A percentile compares a stretch with the other conserved stretches of the same genome.
phyloP scores from a whole-genome alignment of 2,329 filamentous ascomycete genomes.

The Fusarium liriodendri region DNA sequence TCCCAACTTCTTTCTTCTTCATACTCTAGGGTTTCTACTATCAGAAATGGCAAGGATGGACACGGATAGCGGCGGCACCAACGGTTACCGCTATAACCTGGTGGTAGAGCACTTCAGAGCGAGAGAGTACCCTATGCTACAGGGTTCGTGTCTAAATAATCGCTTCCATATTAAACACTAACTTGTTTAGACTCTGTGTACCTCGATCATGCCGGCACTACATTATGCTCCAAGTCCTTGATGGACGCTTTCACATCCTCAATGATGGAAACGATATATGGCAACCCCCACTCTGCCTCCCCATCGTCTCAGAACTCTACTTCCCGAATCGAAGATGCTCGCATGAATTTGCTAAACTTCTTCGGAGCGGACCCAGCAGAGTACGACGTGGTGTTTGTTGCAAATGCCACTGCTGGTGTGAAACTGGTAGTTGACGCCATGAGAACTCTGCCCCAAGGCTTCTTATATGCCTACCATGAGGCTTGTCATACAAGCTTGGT shows the following conservation, averaged over 20 bases:
- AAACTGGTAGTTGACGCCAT: constrained; percentile 88
- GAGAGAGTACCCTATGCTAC: constrained; percentile 76
- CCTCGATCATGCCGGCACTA: constrained; percentile 96
- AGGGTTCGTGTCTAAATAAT: constrained; percentile 58
- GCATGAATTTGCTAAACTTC: constrained; percentile 77
- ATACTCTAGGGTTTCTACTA: background rate
- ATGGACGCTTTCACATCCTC: constrained; percentile 84
- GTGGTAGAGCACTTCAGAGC: constrained; percentile 69
- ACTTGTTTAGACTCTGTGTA: constrained; percentile 74
- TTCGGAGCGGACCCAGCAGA: constrained; percentile 84
- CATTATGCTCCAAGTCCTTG: constrained; percentile 81
- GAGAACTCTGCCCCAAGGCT: constrained; percentile 74
- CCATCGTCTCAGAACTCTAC: constrained; percentile 82
- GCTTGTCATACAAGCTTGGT: constrained; percentile 90
- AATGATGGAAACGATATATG: constrained; percentile 82
- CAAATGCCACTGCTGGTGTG: constrained; percentile 91
- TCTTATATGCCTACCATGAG: constrained; percentile 84
- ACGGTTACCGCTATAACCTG: constrained; percentile 63
- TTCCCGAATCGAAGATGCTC: constrained; percentile 78
- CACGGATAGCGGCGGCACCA: background rate
- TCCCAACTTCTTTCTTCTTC: background rate
- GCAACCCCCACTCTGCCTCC: constrained; percentile 92
- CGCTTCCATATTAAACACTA: background rate
- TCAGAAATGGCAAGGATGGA: constrained; percentile 7
- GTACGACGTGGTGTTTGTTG: constrained; percentile 91